phyloP scores from a whole-genome alignment of 2,329 filamentous ascomycete genomes.

The Aspergillus carbonarius region DNA sequence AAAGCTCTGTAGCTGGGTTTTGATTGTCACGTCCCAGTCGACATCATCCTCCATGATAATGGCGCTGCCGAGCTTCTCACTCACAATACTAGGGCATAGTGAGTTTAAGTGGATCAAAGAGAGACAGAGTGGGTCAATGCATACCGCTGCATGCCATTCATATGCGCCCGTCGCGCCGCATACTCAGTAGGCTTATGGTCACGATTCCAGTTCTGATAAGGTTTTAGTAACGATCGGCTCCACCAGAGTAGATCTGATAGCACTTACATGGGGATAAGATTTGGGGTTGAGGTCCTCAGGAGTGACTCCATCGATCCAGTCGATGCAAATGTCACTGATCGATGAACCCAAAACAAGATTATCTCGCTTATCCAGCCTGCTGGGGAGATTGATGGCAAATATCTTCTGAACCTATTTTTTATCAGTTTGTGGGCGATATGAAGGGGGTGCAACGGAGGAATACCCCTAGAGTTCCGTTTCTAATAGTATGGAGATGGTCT shows the following conservation, averaged over 20 bases:
- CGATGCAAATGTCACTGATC: constrained; percentile 16
- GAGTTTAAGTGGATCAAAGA: neutral
- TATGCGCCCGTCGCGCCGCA: constrained; percentile 21
- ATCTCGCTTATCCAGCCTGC: constrained; percentile 23
- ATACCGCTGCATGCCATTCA: constrained; percentile 22
- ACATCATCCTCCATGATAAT: constrained; percentile 21
- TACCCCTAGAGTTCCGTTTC: constrained; percentile 15
- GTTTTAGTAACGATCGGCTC: neutral
- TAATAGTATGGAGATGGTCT: neutral
- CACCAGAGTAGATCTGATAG: neutral
- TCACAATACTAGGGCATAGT: constrained; percentile 10
- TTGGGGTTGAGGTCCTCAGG: constrained; percentile 18
- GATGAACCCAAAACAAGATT: constrained; percentile 22
- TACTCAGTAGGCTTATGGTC: constrained; percentile 18
- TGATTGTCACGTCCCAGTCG: constrained; percentile 18
- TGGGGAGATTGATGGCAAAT: constrained; percentile 22
- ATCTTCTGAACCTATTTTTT: constrained; percentile 18
- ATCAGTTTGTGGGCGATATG: neutral
- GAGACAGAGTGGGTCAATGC: neutral
- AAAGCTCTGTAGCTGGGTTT: constrained; percentile 15
- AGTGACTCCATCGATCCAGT: constrained; percentile 20
- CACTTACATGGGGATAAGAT: constrained; percentile 21
- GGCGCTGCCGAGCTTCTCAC: constrained; percentile 14
- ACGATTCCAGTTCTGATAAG: constrained; percentile 21
- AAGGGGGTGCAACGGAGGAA: neutral